Evolutionary conservation across 108 stramenopile genomes (phyloP).

Genomic region (Skeletonema potamos): DNA sequence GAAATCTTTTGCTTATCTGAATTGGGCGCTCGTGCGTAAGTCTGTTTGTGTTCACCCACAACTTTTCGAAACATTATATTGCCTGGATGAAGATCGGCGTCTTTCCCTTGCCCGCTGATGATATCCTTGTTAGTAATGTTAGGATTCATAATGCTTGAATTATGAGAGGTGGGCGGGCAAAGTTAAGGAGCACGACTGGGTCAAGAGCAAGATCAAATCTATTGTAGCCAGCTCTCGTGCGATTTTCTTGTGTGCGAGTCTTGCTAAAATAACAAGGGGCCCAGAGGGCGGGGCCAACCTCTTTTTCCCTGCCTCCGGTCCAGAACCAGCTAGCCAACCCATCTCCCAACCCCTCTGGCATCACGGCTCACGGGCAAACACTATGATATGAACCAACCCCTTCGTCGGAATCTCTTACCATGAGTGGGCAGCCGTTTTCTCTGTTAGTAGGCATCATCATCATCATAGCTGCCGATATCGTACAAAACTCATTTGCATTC

Average conservation of each 20-base stretch:
- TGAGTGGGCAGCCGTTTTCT: neutral
- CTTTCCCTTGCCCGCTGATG: conserved; percentile 48
- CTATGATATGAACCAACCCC: too few relatives aligned
- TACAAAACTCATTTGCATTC: neutral
- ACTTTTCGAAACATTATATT: conserved; percentile 53
- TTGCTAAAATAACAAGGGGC: too few relatives aligned
- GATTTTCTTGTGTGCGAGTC: too few relatives aligned
- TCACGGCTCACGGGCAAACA: too few relatives aligned
- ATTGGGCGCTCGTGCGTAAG: conserved; percentile 77
- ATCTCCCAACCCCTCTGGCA: too few relatives aligned
- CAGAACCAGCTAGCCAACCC: too few relatives aligned
- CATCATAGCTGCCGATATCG: neutral
- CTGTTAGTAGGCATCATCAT: neutral
- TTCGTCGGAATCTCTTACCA: neutral
- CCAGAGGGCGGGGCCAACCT: too few relatives aligned
- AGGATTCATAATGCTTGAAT: neutral
- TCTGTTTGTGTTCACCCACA: conserved; percentile 45
- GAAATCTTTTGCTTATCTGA: conserved; percentile 78
- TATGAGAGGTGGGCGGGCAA: too few relatives aligned
- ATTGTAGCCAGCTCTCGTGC: too few relatives aligned
- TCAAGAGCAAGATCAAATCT: too few relatives aligned
- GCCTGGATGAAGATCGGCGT: conserved; percentile 50
- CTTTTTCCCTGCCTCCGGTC: too few relatives aligned
- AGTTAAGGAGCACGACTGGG: too few relatives aligned
- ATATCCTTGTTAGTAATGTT: conserved; percentile 23